Percentiles rank a stretch among this genome's conserved stretches.
These are phyloP conservation scores for Protea cynaroides DNA, from an alignment of 164 flowering plant species.

Conservation along the genomic window DNA sequence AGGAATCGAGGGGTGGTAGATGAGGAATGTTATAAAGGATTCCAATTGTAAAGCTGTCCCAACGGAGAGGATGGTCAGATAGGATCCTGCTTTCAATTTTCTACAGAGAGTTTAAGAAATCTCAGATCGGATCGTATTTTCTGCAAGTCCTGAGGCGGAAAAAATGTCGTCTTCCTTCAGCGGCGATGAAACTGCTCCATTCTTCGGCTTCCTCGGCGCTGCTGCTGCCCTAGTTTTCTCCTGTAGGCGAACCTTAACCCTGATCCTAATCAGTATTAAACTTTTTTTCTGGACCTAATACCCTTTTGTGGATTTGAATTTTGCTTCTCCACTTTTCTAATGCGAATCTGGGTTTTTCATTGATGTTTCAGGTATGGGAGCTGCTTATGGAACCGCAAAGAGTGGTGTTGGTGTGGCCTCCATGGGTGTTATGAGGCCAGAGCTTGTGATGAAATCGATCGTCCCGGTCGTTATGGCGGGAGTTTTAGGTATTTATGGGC, in stretches of 20 bases:
- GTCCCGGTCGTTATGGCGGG: conserved; percentile 97
- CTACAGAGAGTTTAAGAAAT: no score
- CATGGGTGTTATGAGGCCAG: conserved; percentile 95
- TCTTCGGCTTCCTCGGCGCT: conserved; percentile 83
- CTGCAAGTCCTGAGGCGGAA: conserved; percentile 11
- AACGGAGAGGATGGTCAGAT: no score
- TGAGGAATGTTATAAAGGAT: no score
- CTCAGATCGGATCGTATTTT: conserved; percentile 21
- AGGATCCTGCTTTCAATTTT: not conserved
- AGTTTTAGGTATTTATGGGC: conserved; percentile 82
- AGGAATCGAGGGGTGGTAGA: no score
- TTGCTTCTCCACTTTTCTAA: not conserved
- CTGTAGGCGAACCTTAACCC: conserved; percentile 30
- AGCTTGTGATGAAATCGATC: conserved; percentile 88
- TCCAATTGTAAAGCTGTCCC: no score
- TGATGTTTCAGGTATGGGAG: conserved; percentile 69
- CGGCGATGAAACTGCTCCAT: conserved; percentile 87
- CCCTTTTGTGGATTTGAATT: not conserved
- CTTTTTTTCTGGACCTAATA: not conserved
- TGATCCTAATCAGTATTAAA: not conserved
- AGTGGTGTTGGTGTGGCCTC: conserved; percentile 93
- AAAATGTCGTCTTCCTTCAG: conserved; percentile 53
- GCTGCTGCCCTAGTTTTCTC: conserved; percentile 82
- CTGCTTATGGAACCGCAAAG: conserved; percentile 90
- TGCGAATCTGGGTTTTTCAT: conserved; percentile 5